Conservation (phyloP, 129 eudicot species). For the Lonicera japonica region DNA sequence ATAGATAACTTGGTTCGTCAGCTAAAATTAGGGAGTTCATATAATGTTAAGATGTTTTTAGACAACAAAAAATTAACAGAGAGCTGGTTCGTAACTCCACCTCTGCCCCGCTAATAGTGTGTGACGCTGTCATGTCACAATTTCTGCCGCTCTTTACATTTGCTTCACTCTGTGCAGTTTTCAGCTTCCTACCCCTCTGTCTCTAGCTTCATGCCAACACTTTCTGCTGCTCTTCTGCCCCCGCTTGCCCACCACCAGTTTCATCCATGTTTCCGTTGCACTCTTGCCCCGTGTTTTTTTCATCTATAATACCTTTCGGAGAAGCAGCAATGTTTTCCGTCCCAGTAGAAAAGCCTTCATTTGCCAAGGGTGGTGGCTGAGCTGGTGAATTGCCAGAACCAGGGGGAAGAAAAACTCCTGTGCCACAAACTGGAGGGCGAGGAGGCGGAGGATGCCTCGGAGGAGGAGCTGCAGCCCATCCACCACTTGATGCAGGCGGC, state of each 20-base stretch:
- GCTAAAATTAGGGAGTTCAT: background rate
- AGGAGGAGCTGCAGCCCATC: constrained; percentile 45
- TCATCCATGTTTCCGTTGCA: constrained; percentile 37
- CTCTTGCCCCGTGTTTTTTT: constrained; percentile 8
- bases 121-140: background rate
- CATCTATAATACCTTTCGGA: constrained; percentile 16
- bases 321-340: constrained; percentile 7
- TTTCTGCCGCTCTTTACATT: constrained; percentile 50
- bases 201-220: constrained; percentile 9
- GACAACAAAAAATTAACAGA: constrained; percentile 19
- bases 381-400: constrained; percentile 31
- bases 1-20: background rate
- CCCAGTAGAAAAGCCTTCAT: constrained; percentile 8
- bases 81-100: background rate
- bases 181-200: constrained; percentile 13
- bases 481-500: constrained; percentile 37
- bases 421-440: constrained; percentile 60
- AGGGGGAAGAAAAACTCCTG: constrained; percentile 82
- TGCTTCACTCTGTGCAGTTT: constrained; percentile 39
- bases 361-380: constrained; percentile 12
- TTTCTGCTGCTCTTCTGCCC: constrained; percentile 15
- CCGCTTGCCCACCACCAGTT: constrained; percentile 10
- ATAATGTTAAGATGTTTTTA: background rate
- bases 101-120: constrained; percentile 21
- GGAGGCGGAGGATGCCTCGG: constrained; percentile 50